Percentiles rank a stretch among this genome's conserved stretches.
These are phyloP conservation scores for Lactarius deliciosus DNA, from an alignment of 768 basidiomycete species.

Conservation along the genomic window DNA sequence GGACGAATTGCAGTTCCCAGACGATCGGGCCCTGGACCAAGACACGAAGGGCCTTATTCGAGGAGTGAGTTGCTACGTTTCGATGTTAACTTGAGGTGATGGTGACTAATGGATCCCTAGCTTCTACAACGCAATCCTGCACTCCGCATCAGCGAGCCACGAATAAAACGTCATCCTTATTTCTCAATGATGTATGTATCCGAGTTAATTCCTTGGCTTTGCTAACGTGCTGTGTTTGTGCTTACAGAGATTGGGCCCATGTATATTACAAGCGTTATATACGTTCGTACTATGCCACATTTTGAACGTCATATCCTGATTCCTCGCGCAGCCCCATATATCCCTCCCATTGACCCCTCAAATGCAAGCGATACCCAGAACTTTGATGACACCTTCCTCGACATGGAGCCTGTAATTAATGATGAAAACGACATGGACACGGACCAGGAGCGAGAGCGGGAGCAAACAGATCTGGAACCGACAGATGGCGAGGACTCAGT, in stretches of 20 bases:
- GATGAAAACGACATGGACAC: constrained; percentile 68
- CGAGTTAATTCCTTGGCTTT: constrained; percentile 38
- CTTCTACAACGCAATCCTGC: constrained; percentile 91
- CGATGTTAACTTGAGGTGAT: background rate
- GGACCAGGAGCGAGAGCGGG: constrained; percentile 66
- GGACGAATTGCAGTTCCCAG: constrained; percentile 86
- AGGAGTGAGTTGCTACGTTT: constrained; percentile 57
- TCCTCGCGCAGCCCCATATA: constrained; percentile 71
- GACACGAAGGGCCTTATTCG: constrained; percentile 95
- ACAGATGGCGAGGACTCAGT: constrained; percentile 75
- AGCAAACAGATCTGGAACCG: constrained; percentile 66
- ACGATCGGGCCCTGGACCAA: constrained; percentile 88
- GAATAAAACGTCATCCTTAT: constrained; percentile 92
- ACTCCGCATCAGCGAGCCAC: constrained; percentile 87
- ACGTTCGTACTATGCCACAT: constrained; percentile 52
- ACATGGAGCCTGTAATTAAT: constrained; percentile 91
- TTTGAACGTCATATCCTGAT: constrained; percentile 23
- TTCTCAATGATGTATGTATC: constrained; percentile 75
- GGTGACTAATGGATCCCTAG: constrained; percentile 41
- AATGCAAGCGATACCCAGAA: constrained; percentile 97
- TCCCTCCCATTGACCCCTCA: constrained; percentile 85
- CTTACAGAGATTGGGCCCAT: constrained; percentile 83
- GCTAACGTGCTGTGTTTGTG: constrained; percentile 25
- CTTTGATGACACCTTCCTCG: constrained; percentile 95
- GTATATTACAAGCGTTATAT: constrained; percentile 94